Evolutionary conservation across 108 stramenopile genomes (phyloP), one percentile per base, ranked within the genome.

Genomic region (Seminavis robusta): DNA sequence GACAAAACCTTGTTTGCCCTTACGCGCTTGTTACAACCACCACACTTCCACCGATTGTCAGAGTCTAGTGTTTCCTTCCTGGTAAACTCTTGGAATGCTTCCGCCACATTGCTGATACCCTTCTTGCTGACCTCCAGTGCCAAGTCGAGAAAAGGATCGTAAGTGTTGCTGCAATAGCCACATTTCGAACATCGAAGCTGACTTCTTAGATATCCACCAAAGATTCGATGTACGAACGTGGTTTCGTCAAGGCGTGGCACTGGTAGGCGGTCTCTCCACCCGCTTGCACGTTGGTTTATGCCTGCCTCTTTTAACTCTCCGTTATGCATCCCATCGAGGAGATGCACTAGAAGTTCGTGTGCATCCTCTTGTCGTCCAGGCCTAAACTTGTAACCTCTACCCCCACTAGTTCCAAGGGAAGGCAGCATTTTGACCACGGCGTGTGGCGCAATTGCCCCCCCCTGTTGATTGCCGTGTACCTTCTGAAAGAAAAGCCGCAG

Each of bases 351-450:
- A 55, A 97, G 94, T 65, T 99, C 98, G 69, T 99, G 98, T 4
- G 96, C 93, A 71, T 99, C 98, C 68, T 99, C 96, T 74, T 99
- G 96, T 31, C 95, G 62, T 9, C 93, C 94, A 15, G 77, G 83
- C 44, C 94, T 78, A 60, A 98, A 97, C 47, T 90, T 84, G 52
- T 83, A 80, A 2, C 84, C 80, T 45, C 69, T 74, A 38, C 69
- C 73, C 4, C 77, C 78, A 26, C 59, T 47, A 36, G 48, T 57
- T 33, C 71, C 76, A 38, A 93, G 69, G 30, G 49, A 56, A 15
- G 80, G 75, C 13, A 98, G 61, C 32, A 66, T 72, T 30, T 65
- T 62, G 49, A 90, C 84, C 32, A 98, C 77, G 1, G 46, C 31
- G 48, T 72, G 67, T 6, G 94, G 94, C 5, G 83, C 65, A 59